Percentiles rank a stretch among this genome's conserved stretches.
These are phyloP conservation scores for Acanthamoeba culbertsoni DNA, from an alignment of 208 protist genomes.

Conservation along the genomic window DNA sequence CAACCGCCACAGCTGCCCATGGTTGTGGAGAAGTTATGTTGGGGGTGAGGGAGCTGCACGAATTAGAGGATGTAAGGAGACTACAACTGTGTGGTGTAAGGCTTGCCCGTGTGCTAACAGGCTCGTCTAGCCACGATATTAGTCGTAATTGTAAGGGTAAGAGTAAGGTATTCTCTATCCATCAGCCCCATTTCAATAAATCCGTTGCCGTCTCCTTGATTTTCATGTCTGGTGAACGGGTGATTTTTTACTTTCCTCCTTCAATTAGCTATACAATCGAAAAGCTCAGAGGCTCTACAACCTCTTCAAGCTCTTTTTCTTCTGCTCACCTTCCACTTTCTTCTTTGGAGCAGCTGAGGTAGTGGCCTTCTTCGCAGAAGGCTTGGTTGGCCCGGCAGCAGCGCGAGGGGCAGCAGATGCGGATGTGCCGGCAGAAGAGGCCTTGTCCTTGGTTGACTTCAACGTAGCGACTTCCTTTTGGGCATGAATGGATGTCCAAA, in stretches of 20 bases:
- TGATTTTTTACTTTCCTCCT: slow-evolving; percentile 22
- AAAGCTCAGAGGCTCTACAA: background rate
- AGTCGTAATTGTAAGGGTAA: too few species aligned
- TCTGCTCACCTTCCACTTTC: slow-evolving; percentile 18
- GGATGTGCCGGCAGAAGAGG: background rate
- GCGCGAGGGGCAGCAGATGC: background rate
- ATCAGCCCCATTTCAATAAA: background rate
- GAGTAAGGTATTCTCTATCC: too few species aligned
- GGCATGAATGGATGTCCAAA: slow-evolving; percentile 50
- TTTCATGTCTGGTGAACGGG: background rate
- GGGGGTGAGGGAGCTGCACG: too few species aligned
- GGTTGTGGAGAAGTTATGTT: too few species aligned
- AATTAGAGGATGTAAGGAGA: too few species aligned
- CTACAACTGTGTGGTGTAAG: too few species aligned
- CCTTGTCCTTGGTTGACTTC: background rate
- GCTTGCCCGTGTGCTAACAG: too few species aligned
- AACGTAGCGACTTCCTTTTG: background rate
- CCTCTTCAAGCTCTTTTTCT: slow-evolving; percentile 34
- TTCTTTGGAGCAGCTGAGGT: background rate
- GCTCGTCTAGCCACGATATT: too few species aligned
- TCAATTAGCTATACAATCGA: background rate
- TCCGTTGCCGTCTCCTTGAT: background rate
- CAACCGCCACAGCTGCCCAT: background rate
- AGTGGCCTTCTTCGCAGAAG: background rate
- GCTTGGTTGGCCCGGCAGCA: background rate